Evolutionary conservation across 306 rosid genomes (phyloP).

Genomic region (Cyamopsis tetragonoloba): DNA sequence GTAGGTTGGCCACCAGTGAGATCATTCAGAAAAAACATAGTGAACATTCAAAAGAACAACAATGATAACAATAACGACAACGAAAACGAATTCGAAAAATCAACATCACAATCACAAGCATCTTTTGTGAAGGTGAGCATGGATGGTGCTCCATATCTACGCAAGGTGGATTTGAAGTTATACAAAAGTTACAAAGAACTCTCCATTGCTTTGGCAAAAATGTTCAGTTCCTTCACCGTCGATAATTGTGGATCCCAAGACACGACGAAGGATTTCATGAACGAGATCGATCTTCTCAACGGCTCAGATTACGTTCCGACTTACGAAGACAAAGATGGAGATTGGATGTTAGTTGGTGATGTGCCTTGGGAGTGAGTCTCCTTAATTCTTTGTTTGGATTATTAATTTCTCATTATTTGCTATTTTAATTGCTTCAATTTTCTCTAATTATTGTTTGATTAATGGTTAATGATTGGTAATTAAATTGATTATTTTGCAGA

Average conservation of each 20-base stretch:
- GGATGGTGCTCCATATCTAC: conserved; percentile 85
- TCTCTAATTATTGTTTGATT: too few relatives aligned
- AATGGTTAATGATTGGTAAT: neutral
- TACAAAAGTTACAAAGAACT: conserved; percentile 68
- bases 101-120: too few relatives aligned
- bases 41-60: conserved; percentile 32
- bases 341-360: conserved; percentile 88
- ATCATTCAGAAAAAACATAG: conserved; percentile 62
- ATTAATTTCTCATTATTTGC: too few relatives aligned
- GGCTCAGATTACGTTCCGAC: conserved; percentile 65
- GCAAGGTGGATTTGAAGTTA: conserved; percentile 70
- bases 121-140: conserved; percentile 78
- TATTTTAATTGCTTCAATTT: too few relatives aligned
- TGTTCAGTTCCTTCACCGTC: conserved; percentile 75
- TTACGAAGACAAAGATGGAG: conserved; percentile 78
- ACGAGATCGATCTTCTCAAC: conserved; percentile 59
- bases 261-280: conserved; percentile 66
- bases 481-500: conserved; percentile 16
- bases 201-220: conserved; percentile 48
- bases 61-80: too few relatives aligned
- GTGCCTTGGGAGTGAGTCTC: conserved; percentile 79
- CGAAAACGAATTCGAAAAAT: too few relatives aligned
- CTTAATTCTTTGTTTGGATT: too few relatives aligned
- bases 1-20: conserved; percentile 91
- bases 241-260: conserved; percentile 58